phyloP scores from a whole-genome alignment of 148 eudicot genomes.

The Arctostaphylos glauca region DNA sequence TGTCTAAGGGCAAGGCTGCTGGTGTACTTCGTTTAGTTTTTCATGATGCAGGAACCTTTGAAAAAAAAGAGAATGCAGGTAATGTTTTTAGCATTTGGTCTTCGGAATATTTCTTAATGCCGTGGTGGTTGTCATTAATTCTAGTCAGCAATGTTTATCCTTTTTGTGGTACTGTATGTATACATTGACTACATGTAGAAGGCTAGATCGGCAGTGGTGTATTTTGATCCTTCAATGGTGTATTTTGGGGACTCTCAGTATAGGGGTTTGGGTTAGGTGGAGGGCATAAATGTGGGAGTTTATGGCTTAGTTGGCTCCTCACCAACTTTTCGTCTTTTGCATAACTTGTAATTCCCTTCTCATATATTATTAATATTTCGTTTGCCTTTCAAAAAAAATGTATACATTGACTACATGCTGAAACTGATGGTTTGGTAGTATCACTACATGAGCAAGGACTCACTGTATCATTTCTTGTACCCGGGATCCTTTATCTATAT shows the following conservation, averaged over 20 bases:
- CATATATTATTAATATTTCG: no score
- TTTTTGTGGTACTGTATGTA: not conserved
- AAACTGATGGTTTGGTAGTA: not conserved
- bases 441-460: not conserved
- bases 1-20: conserved; percentile 87
- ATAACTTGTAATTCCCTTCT: no score
- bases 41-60: conserved; percentile 99
- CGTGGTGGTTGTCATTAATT: not conserved
- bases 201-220: no score
- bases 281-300: no score
- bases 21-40: conserved; percentile 93
- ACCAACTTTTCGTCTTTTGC: no score
- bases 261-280: no score
- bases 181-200: not conserved
- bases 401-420: not conserved
- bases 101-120: not conserved
- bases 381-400: no score
- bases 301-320: no score
- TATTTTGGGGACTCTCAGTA: no score
- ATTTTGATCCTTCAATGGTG: no score
- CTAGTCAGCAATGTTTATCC: not conserved
- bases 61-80: conserved; percentile 62
- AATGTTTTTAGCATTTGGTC: conserved; percentile 11
- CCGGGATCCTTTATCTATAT: not conserved
- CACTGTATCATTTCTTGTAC: not conserved